Conservation (phyloP, 2,329 filamentous ascomycete species). For the Sporothrix brunneoviolacea region DNA sequence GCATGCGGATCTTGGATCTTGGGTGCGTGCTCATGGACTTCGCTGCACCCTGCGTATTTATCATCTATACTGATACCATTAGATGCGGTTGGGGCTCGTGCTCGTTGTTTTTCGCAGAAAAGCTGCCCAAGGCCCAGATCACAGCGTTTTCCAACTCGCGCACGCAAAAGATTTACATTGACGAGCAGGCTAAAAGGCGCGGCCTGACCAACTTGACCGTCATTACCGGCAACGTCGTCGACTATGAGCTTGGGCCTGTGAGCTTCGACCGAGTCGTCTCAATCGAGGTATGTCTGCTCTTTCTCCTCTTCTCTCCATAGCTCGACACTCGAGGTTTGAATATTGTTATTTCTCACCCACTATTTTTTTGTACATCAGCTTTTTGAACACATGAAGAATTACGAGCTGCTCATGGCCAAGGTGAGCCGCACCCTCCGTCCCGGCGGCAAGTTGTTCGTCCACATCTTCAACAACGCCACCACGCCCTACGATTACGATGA, state of each 20-base stretch:
- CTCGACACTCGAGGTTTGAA: too few species aligned
- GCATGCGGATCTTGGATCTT: slow-evolving; percentile 56
- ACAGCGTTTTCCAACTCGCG: slow-evolving; percentile 64
- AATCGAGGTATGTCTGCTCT: slow-evolving; percentile 42
- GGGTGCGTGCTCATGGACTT: too few species aligned
- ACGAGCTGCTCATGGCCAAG: slow-evolving; percentile 60
- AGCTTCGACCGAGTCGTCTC: slow-evolving; percentile 60
- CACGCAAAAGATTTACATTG: slow-evolving; percentile 63
- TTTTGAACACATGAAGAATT: slow-evolving; percentile 75
- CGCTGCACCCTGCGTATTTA: too few species aligned
- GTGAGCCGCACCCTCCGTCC: slow-evolving; percentile 52
- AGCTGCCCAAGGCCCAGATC: slow-evolving; percentile 54
- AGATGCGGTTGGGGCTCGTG: slow-evolving; percentile 64
- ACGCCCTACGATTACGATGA: slow-evolving; percentile 65
- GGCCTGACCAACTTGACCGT: slow-evolving; percentile 54
- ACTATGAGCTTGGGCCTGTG: slow-evolving; percentile 54
- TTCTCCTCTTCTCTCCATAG: not conserved
- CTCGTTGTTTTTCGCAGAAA: slow-evolving; percentile 58
- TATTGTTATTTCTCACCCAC: too few species aligned
- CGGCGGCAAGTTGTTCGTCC: slow-evolving; percentile 61
- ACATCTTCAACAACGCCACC: slow-evolving; percentile 58
- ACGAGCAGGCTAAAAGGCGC: slow-evolving; percentile 48
- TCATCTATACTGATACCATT: too few species aligned
- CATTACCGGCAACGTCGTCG: slow-evolving; percentile 60
- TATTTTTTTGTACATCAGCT: slow-evolving; percentile 35